phyloP scores from a whole-genome alignment of 352 stramenopile species.

The Phytophthora kernoviae region DNA sequence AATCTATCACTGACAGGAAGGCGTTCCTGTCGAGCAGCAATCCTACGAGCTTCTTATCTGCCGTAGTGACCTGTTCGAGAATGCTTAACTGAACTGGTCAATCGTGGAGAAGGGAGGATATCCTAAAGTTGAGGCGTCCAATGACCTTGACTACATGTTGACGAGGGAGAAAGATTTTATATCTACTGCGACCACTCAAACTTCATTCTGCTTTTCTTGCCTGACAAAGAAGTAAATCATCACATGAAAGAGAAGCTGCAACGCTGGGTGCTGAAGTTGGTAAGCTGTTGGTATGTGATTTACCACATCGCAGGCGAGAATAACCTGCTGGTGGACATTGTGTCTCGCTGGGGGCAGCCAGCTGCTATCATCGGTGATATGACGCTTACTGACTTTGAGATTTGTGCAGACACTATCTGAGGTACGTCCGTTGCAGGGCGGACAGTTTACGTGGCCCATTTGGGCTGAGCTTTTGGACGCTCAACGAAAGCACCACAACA shows the following conservation, averaged over 20 bases:
- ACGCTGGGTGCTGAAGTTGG: conserved; percentile 11
- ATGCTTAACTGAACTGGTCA: conserved; percentile 7
- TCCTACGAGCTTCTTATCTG: conserved; percentile 12
- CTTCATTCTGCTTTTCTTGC: conserved; percentile 13
- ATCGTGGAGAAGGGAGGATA: conserved; percentile 16
- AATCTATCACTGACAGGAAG: conserved; percentile 6
- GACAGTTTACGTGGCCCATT: conserved; percentile 7
- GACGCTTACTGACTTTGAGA: conserved; percentile 4
- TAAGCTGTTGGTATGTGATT: conserved; percentile 13
- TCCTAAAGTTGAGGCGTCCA: conserved; percentile 10
- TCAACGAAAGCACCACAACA: not conserved
- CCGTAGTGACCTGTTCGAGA: conserved; percentile 6
- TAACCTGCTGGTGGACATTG: conserved; percentile 21
- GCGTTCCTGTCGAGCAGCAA: conserved; percentile 5
- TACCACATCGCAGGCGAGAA: conserved; percentile 25
- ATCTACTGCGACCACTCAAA: conserved; percentile 19
- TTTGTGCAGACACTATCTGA: conserved; percentile 1
- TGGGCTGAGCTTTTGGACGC: not conserved
- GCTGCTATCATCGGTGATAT: too few relatives aligned
- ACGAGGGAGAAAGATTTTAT: conserved; percentile 1
- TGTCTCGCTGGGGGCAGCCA: conserved; percentile 10
- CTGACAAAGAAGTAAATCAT: conserved; percentile 8
- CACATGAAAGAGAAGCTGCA: conserved; percentile 15
- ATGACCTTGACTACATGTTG: conserved; percentile 15
- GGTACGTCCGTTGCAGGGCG: conserved; percentile 11